A percentile compares a stretch with the other conserved stretches of the same genome.
These are phyloP conservation scores for Candida ipomoeae DNA, from an alignment of 805 yeast species.

Conservation along the genomic window DNA sequence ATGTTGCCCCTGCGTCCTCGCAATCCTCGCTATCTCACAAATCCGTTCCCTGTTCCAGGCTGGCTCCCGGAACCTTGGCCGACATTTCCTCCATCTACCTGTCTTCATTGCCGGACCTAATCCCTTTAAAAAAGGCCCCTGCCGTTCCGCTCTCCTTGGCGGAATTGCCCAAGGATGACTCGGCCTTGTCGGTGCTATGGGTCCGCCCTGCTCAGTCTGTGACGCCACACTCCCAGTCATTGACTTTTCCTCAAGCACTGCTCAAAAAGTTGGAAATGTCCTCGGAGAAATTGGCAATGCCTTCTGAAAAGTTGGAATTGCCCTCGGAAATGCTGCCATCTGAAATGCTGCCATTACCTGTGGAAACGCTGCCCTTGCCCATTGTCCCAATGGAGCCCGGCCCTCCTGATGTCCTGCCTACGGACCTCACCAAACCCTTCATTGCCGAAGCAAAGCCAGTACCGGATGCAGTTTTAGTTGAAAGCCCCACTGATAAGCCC, in stretches of 20 bases:
- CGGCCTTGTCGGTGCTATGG: constrained; percentile 8
- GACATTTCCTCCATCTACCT: constrained; percentile 1
- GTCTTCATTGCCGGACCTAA: constrained; percentile 2
- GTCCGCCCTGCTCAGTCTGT: constrained; percentile 3
- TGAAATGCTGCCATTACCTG: too few species aligned
- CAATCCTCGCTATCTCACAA: not conserved
- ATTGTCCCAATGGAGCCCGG: too few species aligned
- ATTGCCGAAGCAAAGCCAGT: not conserved
- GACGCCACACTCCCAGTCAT: not conserved
- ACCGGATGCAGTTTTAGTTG: not conserved
- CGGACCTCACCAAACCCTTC: not conserved
- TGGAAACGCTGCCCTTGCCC: too few species aligned
- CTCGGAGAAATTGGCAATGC: too few species aligned
- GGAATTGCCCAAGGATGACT: constrained; percentile 7
- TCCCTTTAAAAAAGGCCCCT: not conserved
- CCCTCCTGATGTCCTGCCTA: not conserved
- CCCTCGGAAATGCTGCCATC: too few species aligned
- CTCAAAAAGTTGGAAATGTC: too few species aligned
- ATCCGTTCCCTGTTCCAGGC: constrained; percentile 1
- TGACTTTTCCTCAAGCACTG: not conserved
- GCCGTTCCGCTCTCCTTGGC: not conserved
- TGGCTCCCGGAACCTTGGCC: constrained; percentile 1
- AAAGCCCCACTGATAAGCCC: not conserved
- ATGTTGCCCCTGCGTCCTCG: constrained; percentile 3
- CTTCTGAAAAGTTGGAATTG: too few species aligned